Base-by-base conservation (phyloP, 306 rosid genomes). In the Lathyrus sativus region DNA sequence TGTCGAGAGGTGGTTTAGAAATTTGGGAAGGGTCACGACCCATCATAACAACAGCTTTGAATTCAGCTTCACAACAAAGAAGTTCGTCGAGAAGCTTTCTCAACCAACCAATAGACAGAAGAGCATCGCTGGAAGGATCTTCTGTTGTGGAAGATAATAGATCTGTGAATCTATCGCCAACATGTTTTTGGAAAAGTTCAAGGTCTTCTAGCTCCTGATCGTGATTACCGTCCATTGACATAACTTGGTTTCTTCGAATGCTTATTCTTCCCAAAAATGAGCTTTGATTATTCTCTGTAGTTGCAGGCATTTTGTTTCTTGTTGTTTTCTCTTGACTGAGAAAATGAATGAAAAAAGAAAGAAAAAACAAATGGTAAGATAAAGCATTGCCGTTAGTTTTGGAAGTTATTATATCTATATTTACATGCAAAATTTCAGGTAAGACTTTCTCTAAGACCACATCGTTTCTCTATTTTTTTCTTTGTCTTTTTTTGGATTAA, bases 211-310 rank as follows among this genome's bases (percentile, higher is more conserved):
- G 71, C 33, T 90, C 99, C 18, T 74, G 93, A 18, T 95, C 97
- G 14, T 90, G 86, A 78, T 7, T 79, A 0, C 87, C 90, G 2
- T 90, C 99, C 96, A 95, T 90, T 45, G 99, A 80, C 46, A 84
- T 82, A 5, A 90, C 95, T 49, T 95, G 99, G 78, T 95, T 95
- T 45, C 97, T 63, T 2, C 99, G 88, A 59, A 90, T 88, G 73
- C 99, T 90, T 67, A 95, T 90, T 22, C 99, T 83, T 45, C 93
- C 91, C 75, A 95, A 85, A 43, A 95, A 95, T 0, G 99, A 90
- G 18, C 90, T 84, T 53, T 87, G 99, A 55, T 88, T 75, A 0
- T 90, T 96, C 62, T 78, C 82, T 12, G 78, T 78, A 9, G 97
- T 85, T 0, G 96, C 88, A 14, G 86, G 87, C 99, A 93, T 93